These are phyloP conservation scores for Ascocoryne sarcoides DNA, from an alignment of 2,329 filamentous ascomycete genomes.

Conservation along the genomic window DNA sequence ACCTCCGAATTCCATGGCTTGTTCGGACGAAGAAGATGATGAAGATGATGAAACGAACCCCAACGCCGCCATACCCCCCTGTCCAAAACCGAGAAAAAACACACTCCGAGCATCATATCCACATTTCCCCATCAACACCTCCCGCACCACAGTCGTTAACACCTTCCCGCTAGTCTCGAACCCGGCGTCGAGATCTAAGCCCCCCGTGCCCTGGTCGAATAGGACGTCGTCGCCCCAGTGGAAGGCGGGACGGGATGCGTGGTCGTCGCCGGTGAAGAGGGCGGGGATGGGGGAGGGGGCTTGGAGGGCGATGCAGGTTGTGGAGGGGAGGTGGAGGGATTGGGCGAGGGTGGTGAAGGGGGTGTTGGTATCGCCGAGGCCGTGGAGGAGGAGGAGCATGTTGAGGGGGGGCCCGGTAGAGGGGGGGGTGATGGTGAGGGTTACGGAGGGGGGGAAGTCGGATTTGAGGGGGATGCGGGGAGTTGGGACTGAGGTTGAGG, in stretches of 20 bases:
- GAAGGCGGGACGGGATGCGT: slow-evolving; percentile 36
- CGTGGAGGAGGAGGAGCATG: slow-evolving; percentile 59
- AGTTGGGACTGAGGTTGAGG: not conserved
- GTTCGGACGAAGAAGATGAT: not conserved
- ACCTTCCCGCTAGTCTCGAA: slow-evolving; percentile 36
- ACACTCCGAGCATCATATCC: slow-evolving; percentile 41
- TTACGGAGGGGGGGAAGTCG: slow-evolving; percentile 39
- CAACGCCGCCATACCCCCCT: slow-evolving; percentile 48
- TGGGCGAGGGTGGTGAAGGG: slow-evolving; percentile 49
- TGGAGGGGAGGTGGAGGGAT: slow-evolving; percentile 56
- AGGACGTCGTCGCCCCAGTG: slow-evolving; percentile 53
- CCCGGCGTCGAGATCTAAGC: slow-evolving; percentile 45
- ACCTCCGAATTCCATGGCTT: slow-evolving; percentile 43
- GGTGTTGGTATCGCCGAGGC: slow-evolving; percentile 53
- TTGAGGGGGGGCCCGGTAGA: slow-evolving; percentile 39
- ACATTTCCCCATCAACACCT: slow-evolving; percentile 39
- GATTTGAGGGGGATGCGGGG: slow-evolving; percentile 29
- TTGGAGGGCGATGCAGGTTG: slow-evolving; percentile 51
- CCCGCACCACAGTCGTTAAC: slow-evolving; percentile 34
- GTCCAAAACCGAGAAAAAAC: slow-evolving; percentile 45
- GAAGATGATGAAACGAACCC: slow-evolving; percentile 27
- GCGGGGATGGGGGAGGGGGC: slow-evolving; percentile 53
- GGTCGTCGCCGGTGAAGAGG: slow-evolving; percentile 25
- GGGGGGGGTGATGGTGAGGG: slow-evolving; percentile 27
- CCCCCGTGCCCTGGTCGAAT: slow-evolving; percentile 42